Base-by-base conservation (phyloP, 352 stramenopile genomes). In the Phytophthora rubi region DNA sequence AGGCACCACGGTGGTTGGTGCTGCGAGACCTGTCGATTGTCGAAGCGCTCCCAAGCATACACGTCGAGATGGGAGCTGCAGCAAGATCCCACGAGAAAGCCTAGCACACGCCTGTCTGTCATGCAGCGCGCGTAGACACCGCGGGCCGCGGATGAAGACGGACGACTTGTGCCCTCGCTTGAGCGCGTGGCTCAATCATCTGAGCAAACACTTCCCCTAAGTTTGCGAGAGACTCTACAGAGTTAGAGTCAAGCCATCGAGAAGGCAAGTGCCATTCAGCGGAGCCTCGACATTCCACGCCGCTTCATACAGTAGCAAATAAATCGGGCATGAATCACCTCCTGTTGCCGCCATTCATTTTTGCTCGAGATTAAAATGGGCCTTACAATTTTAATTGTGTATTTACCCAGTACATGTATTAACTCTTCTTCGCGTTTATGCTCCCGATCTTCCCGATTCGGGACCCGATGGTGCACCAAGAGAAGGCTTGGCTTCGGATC, bases 41-140 rank as follows among this genome's bases (percentile, higher is more conserved):
- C 57, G 58, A 68, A 33, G 51, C 48, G 23, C 23, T 26, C n/a
- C 54, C 30, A 70, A 39, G 63, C 63, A 65, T 51, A 21, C 55
- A 32, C 10, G n/a, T 59, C 52, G 58, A 35, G 59, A 68, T 68
- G 67, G 60, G 61, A 70, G 35, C n/a, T 57, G 53, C 39, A 53
- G 47, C 37, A 42, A 58, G 59, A 69, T 69, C 66, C 53, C n/a
- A 21, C 53, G 42, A 62, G 67, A 70, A 74, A 73, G 59, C 47
- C 65, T 16, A 33, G 37, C 39, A 62, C 62, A 74, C 61, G 54
- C 67, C 67, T 53, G 67, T 74, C 67, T 70, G 67, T 52, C 49
- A 56, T 67, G 37, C 26, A 62, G 47, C 54, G 56, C 39, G 26
- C 37, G 60, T 65, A 73, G 54, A 73, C 59, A 53, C 60, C 45